phyloP scores from a whole-genome alignment of 1,284 basidiomycete species.

The Schizophyllum amplum region DNA sequence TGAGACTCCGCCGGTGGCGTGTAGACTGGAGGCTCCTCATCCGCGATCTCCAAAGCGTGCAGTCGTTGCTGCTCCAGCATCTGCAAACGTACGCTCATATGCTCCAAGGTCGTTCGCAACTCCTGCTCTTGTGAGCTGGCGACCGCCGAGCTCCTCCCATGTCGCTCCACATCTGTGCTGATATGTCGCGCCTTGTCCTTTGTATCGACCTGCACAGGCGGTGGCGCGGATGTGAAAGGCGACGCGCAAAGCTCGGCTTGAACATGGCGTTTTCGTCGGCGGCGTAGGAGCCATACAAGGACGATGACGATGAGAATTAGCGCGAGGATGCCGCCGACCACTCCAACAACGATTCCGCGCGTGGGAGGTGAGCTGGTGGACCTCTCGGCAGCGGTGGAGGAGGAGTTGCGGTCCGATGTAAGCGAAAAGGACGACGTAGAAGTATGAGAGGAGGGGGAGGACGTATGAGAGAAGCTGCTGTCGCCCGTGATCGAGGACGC shows the following conservation, averaged over 20 bases:
- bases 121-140: background rate
- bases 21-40: background rate
- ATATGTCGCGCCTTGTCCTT: background rate
- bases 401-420: background rate
- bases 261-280: background rate
- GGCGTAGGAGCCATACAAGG: background rate
- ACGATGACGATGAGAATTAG: background rate
- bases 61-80: background rate
- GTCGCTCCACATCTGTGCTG: background rate
- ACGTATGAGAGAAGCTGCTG: too few species aligned
- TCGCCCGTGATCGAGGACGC: background rate
- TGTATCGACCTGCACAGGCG: background rate
- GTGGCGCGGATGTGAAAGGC: background rate
- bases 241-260: background rate
- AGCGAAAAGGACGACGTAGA: background rate
- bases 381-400: too few species aligned
- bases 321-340: background rate
- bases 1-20: background rate
- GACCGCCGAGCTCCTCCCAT: background rate
- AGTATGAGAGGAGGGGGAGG: background rate
- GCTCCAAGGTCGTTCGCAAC: background rate
- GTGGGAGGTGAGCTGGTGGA: background rate
- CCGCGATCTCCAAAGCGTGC: background rate
- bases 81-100: background rate
- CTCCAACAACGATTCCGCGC: background rate